These are phyloP conservation scores for Eucalyptus virginea DNA, from an alignment of 345 rosid species.

Conservation along the genomic window DNA sequence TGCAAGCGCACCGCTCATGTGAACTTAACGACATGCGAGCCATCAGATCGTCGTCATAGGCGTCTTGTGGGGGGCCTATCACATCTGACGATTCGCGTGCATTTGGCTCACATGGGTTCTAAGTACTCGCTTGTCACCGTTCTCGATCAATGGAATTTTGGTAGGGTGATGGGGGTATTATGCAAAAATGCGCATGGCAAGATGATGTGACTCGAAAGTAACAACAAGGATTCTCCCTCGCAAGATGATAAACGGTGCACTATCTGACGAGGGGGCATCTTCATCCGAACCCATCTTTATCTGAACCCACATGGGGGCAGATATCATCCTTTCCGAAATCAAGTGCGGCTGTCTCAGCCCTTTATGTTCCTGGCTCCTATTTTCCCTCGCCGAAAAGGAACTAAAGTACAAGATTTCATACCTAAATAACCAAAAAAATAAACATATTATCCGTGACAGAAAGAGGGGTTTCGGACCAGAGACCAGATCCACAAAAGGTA, in stretches of 20 bases:
- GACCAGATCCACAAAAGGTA: slow-evolving; percentile 13
- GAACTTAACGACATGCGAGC: background rate
- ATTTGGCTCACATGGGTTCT: background rate
- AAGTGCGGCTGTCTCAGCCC: background rate
- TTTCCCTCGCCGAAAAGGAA: background rate
- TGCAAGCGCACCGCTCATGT: background rate
- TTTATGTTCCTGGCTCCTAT: background rate
- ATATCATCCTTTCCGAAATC: background rate
- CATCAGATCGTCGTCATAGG: background rate
- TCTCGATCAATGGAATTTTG: background rate
- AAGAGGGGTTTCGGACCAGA: background rate
- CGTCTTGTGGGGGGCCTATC: background rate
- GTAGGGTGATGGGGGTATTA: background rate
- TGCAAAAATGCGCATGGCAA: background rate
- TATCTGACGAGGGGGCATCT: background rate
- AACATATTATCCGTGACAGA: background rate
- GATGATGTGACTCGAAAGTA: background rate
- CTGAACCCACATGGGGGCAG: background rate
- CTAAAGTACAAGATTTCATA: background rate
- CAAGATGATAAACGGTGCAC: background rate
- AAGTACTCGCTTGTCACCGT: background rate
- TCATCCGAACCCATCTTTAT: background rate
- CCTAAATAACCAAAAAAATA: background rate
- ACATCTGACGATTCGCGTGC: background rate
- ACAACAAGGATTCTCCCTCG: background rate